Conservation (phyloP, 768 basidiomycete genomes). For the Leccinum obscurum region DNA sequence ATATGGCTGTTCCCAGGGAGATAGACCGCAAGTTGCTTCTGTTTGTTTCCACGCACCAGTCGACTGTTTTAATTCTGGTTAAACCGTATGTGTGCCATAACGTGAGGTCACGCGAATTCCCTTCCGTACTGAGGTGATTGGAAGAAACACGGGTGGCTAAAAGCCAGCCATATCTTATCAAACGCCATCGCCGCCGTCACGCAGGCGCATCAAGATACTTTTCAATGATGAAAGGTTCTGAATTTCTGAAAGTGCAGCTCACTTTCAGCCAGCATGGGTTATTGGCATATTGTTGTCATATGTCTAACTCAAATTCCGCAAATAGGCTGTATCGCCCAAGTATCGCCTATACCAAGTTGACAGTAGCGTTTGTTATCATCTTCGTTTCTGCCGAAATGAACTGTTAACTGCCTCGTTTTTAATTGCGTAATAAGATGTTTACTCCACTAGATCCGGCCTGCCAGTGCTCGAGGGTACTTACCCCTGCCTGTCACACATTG, state of each 20-base stretch:
- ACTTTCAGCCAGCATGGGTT: no score
- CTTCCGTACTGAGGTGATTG: neutral
- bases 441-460: constrained; percentile 1
- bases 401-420: constrained; percentile 24
- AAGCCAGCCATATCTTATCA: neutral
- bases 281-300: no score
- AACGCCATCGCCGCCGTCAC: neutral
- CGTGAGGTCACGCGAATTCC: neutral
- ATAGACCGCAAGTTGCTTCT: constrained; percentile 22
- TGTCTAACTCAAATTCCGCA: neutral
- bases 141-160: neutral
- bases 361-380: constrained; percentile 1
- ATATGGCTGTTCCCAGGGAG: constrained; percentile 22
- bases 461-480: neutral
- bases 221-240: neutral
- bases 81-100: neutral
- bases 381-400: constrained; percentile 16
- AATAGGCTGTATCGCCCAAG: neutral
- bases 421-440: constrained; percentile 3
- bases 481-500: neutral
- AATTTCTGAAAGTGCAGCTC: no score
- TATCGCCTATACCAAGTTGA: neutral
- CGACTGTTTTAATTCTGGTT: constrained; percentile 1
- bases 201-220: neutral
- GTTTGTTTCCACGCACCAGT: constrained; percentile 12